Conservation (phyloP, 345 rosid genomes). For the Conringia planisiliqua region DNA sequence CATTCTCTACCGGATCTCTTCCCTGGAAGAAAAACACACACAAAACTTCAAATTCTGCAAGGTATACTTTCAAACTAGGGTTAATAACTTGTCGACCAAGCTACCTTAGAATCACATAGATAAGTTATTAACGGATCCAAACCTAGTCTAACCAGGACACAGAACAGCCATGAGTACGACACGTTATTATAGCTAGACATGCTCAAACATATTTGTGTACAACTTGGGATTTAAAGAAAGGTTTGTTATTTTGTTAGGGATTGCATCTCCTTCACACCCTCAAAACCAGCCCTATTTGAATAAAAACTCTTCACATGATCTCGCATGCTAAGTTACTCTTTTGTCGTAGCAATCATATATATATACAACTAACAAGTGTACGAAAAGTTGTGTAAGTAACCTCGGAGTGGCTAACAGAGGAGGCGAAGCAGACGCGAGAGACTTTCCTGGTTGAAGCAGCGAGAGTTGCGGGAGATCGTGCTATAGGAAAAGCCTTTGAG, state of each 20-base stretch:
- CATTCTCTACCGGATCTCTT: slow-evolving; percentile 16
- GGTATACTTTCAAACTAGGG: not conserved
- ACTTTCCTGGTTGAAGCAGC: slow-evolving; percentile 5
- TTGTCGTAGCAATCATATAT: not conserved
- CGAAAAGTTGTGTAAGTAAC: slow-evolving; percentile 6
- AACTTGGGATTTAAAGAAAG: not conserved
- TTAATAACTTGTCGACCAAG: not conserved
- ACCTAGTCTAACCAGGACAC: not conserved
- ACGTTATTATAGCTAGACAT: not conserved
- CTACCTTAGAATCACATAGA: not conserved
- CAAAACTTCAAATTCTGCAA: not conserved
- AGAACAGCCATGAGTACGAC: not conserved
- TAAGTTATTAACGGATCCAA: not conserved
- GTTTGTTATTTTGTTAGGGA: not conserved
- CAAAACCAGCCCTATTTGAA: not conserved
- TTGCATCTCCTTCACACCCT: not conserved
- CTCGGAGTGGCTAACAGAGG: slow-evolving; percentile 28
- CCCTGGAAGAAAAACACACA: slow-evolving; percentile 7
- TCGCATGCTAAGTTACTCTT: not conserved
- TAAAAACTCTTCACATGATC: not conserved
- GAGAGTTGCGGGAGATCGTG: slow-evolving; percentile 7
- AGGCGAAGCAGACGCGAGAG: slow-evolving; percentile 30
- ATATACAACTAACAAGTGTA: not conserved
- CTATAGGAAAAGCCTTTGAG: slow-evolving; percentile 24
- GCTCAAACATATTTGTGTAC: not conserved